Evolutionary conservation across 2,329 filamentous ascomycete genomes (phyloP).

Genomic region (Trichoderma breve): DNA sequence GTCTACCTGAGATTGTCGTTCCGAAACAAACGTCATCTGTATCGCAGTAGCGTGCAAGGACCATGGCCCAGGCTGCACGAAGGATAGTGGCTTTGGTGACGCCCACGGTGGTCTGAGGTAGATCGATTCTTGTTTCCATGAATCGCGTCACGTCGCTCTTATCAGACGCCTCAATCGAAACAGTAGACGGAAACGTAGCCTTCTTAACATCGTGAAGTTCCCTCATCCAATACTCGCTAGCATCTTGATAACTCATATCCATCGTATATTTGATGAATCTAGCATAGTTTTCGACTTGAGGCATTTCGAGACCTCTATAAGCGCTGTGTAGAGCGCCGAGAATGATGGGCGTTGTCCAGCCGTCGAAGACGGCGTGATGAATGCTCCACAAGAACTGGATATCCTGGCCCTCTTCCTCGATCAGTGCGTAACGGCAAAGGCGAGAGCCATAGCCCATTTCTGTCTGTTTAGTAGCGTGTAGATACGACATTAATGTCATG

Average conservation of each 20-base stretch:
- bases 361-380: conserved; percentile 26
- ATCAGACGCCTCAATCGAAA: not conserved
- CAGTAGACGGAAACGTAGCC: conserved; percentile 1
- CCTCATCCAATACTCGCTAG: conserved; percentile 14
- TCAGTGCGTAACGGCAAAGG: conserved; percentile 14
- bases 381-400: conserved; percentile 16
- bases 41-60: conserved; percentile 38
- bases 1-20: conserved; percentile 23
- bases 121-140: conserved; percentile 13
- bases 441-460: conserved; percentile 17
- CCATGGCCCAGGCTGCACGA: conserved; percentile 33
- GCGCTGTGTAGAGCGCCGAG: not conserved
- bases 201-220: conserved; percentile 16
- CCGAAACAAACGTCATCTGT: conserved; percentile 27
- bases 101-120: not conserved
- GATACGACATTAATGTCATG: not conserved
- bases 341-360: conserved; percentile 22
- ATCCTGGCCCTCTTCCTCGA: not conserved
- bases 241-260: conserved; percentile 1
- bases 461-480: not conserved
- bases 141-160: not conserved
- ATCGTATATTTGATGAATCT: conserved; percentile 19
- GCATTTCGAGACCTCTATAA: not conserved
- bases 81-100: conserved; percentile 27
- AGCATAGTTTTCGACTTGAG: conserved; percentile 10